phyloP scores from a whole-genome alignment of 306 rosid species.

The Dalbergia cultrata region DNA sequence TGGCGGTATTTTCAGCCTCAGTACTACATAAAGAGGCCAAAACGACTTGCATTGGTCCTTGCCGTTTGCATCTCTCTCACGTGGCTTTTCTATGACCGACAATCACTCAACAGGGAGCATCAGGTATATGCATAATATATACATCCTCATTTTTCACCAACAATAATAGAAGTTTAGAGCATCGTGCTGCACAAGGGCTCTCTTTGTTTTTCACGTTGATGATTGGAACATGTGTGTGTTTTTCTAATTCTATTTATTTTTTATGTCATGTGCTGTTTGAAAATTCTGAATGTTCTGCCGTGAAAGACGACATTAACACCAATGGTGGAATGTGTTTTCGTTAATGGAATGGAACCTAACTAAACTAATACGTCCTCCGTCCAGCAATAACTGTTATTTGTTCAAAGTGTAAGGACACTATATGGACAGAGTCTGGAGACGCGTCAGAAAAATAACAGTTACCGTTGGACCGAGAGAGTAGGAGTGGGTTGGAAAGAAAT shows the following conservation, averaged over 20 bases:
- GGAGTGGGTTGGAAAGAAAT: no score
- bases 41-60: conserved; percentile 48
- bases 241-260: not conserved
- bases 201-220: not conserved
- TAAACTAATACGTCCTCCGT: no score
- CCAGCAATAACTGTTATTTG: no score
- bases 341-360: no score
- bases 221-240: not conserved
- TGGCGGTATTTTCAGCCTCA: conserved; percentile 56
- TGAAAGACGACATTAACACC: not conserved
- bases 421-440: no score
- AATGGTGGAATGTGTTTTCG: no score
- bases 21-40: conserved; percentile 58
- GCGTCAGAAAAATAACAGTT: no score
- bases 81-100: conserved; percentile 54
- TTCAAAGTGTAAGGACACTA: no score
- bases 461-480: no score
- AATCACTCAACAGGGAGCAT: conserved; percentile 49
- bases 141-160: no score
- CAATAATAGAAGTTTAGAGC: not conserved
- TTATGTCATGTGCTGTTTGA: not conserved
- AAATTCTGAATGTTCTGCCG: not conserved
- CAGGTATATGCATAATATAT: not conserved
- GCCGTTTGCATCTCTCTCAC: conserved; percentile 44
- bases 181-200: not conserved